Percentiles rank a stretch among this genome's conserved stretches.
Evolutionary conservation across 2,329 filamentous ascomycete genomes (phyloP).

Genomic region (Neonectria sp.): DNA sequence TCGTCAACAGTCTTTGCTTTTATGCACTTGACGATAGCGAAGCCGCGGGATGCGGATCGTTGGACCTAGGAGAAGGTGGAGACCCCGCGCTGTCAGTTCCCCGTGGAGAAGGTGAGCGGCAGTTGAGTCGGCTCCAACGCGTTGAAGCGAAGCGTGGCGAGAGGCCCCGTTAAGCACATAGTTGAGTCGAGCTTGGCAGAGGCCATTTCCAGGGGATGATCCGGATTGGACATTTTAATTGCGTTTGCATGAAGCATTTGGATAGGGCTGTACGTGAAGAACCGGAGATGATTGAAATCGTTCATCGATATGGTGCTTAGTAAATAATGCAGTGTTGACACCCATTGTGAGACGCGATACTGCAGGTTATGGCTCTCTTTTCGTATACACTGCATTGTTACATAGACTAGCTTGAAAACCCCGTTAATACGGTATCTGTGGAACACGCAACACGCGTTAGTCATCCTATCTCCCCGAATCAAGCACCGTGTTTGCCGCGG

Average conservation of each 20-base stretch:
- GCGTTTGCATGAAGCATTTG: background rate
- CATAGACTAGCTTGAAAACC: too few species aligned
- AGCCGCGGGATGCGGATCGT: conserved; percentile 24
- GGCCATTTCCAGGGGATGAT: background rate
- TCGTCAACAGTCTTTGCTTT: background rate
- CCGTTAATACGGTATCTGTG: too few species aligned
- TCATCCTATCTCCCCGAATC: background rate
- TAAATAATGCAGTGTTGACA: background rate
- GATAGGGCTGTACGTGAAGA: too few species aligned
- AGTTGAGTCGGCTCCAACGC: conserved; percentile 23
- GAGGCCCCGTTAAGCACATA: conserved; percentile 5
- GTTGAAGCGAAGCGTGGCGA: background rate
- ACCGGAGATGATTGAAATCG: background rate
- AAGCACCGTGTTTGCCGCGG: background rate
- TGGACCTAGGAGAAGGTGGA: conserved; percentile 22
- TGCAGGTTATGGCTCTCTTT: background rate
- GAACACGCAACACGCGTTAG: too few species aligned
- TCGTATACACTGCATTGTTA: too few species aligned
- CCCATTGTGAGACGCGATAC: background rate
- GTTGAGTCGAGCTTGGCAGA: background rate
- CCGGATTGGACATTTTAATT: background rate
- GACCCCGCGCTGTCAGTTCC: conserved; percentile 25
- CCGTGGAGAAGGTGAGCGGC: conserved; percentile 26
- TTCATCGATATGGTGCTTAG: too few species aligned
- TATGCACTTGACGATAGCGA: conserved; percentile 11